Percentiles rank a stretch among this genome's conserved stretches.
Conservation (phyloP, 1,284 basidiomycete species). For the Austroboletus niveus region DNA sequence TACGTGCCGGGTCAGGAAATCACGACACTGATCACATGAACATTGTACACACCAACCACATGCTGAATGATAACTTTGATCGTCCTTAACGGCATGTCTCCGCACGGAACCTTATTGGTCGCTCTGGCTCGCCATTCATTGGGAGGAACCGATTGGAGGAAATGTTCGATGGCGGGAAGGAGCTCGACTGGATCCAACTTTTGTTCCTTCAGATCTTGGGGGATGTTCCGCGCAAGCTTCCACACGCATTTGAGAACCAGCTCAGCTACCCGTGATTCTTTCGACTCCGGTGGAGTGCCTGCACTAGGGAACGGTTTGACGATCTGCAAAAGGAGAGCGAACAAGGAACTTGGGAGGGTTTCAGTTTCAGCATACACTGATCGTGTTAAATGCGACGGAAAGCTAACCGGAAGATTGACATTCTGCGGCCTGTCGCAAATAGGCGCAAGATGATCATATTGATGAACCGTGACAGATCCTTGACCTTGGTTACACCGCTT, state of each 20-base stretch:
- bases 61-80: constrained; percentile 98
- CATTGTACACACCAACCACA: constrained; percentile 75
- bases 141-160: constrained; percentile 90
- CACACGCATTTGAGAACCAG: constrained; percentile 97
- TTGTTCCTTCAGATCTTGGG: constrained; percentile 82
- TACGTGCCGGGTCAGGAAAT: constrained; percentile 38
- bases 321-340: constrained; percentile 83
- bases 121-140: constrained; percentile 94
- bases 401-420: constrained; percentile 87
- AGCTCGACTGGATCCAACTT: constrained; percentile 85
- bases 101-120: constrained; percentile 87
- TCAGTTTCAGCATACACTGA: constrained; percentile 12
- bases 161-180: constrained; percentile 93
- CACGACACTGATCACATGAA: constrained; percentile 4
- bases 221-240: constrained; percentile 95
- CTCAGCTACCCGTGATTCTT: constrained; percentile 90
- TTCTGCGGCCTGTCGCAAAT: constrained; percentile 88
- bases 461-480: constrained; percentile 92
- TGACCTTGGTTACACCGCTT: constrained; percentile 68
- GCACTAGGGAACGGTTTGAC: constrained; percentile 82
- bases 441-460: constrained; percentile 96
- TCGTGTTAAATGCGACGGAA: constrained; percentile 1
- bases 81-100: constrained; percentile 95
- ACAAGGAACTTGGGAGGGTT: constrained; percentile 55
- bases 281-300: constrained; percentile 65